Percentiles rank a stretch among this genome's conserved stretches.
These are phyloP conservation scores for Moesziomyces sp. DNA, from an alignment of 1,284 basidiomycete genomes.

Conservation along the genomic window DNA sequence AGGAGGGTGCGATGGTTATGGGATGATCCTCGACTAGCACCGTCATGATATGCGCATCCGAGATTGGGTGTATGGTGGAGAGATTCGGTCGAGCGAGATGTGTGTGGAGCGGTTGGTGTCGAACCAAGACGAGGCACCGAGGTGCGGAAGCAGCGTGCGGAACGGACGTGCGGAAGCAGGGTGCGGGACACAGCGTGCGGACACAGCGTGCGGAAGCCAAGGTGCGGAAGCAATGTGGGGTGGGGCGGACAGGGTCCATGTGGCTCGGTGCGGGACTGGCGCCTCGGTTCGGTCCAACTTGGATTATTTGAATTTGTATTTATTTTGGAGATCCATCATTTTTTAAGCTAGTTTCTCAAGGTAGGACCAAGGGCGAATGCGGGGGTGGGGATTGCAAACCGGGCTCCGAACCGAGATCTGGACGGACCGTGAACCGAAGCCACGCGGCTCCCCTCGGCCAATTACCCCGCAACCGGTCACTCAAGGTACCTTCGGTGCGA, in stretches of 20 bases:
- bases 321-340: no score
- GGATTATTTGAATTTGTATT: no score
- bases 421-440: not conserved
- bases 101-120: no score
- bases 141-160: no score
- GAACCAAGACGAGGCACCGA: no score
- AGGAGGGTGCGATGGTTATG: not conserved
- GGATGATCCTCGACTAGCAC: not conserved
- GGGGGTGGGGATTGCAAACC: not conserved
- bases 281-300: not conserved
- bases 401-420: not conserved
- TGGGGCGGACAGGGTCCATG: not conserved
- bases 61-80: not conserved
- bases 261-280: not conserved
- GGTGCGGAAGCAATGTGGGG: not conserved
- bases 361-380: no score
- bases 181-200: no score
- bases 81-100: not conserved
- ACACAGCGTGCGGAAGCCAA: no score
- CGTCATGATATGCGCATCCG: conserved; percentile 3
- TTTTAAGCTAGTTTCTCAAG: no score
- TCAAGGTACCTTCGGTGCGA: no score
- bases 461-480: not conserved
- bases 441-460: not conserved
- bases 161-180: no score